These are phyloP conservation scores for Corymbia maculata DNA, from an alignment of 345 rosid species.

Conservation along the genomic window DNA sequence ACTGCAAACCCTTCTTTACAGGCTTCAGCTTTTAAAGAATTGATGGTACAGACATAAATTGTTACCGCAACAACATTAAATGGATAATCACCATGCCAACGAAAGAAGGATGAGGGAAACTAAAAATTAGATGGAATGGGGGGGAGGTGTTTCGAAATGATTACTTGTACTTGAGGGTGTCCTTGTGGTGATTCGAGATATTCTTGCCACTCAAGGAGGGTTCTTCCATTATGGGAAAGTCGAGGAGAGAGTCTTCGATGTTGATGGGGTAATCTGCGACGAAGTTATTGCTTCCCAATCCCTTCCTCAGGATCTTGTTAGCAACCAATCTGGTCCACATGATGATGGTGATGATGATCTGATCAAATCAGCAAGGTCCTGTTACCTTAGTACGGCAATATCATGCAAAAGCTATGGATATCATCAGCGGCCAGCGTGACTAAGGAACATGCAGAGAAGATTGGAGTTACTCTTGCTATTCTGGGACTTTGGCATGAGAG, in stretches of 20 bases:
- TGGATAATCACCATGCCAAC: not conserved
- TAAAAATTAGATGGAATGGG: not conserved
- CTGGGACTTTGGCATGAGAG: not conserved
- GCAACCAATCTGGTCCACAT: slow-evolving; percentile 42
- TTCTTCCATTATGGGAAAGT: slow-evolving; percentile 15
- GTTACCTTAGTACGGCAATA: not conserved
- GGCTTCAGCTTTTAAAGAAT: not conserved
- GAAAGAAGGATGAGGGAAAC: not conserved
- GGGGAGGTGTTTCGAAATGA: not conserved
- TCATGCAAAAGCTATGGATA: not conserved
- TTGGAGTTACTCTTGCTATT: not conserved
- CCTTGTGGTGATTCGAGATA: slow-evolving; percentile 18
- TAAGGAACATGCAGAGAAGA: not conserved
- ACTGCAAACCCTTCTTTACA: not conserved
- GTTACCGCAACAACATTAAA: not conserved
- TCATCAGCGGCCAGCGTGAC: not conserved
- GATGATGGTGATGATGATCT: not conserved
- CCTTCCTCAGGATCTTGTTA: slow-evolving; percentile 50
- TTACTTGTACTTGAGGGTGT: not conserved
- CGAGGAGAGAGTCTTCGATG: slow-evolving; percentile 3
- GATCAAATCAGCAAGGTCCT: not conserved
- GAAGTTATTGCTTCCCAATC: slow-evolving; percentile 68
- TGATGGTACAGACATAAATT: not conserved
- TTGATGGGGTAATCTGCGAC: slow-evolving; percentile 55
- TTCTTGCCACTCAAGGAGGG: slow-evolving; percentile 14